Percentiles rank a stretch among this genome's conserved stretches.
Evolutionary conservation across 257 asterid species (phyloP).

Genomic region (Solanum rostratum): DNA sequence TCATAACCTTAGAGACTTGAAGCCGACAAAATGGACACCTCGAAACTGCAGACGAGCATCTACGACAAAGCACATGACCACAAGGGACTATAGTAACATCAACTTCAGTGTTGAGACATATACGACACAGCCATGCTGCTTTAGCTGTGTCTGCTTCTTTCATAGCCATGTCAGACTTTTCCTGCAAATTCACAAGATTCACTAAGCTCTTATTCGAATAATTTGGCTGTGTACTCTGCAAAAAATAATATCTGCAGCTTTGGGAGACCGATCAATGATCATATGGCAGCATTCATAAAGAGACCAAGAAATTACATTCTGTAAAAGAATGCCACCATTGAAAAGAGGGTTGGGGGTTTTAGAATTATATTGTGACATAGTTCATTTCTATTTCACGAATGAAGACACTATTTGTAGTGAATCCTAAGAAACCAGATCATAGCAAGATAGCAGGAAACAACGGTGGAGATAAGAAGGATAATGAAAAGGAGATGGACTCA

Average conservation of each 20-base stretch:
- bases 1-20: constrained; percentile 64
- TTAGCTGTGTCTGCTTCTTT: constrained; percentile 97
- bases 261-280: neutral
- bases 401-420: neutral
- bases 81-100: constrained; percentile 77
- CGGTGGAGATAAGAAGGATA: neutral
- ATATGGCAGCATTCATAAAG: neutral
- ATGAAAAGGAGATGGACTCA: neutral
- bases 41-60: constrained; percentile 89
- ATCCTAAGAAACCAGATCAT: neutral
- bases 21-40: constrained; percentile 92
- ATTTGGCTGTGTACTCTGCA: neutral
- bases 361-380: neutral
- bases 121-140: constrained; percentile 89
- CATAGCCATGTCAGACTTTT: constrained; percentile 60
- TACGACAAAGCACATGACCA: constrained; percentile 81
- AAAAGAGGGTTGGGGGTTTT: neutral
- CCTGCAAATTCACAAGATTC: constrained; percentile 38
- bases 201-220: neutral
- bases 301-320: neutral
- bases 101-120: constrained; percentile 75
- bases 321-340: neutral
- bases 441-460: neutral
- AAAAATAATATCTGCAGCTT: neutral
- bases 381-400: neutral